Evolutionary conservation across 1,284 basidiomycete species (phyloP), one percentile per base, ranked within the genome.

Genomic region (Austroboletus novae-zelandiae): DNA sequence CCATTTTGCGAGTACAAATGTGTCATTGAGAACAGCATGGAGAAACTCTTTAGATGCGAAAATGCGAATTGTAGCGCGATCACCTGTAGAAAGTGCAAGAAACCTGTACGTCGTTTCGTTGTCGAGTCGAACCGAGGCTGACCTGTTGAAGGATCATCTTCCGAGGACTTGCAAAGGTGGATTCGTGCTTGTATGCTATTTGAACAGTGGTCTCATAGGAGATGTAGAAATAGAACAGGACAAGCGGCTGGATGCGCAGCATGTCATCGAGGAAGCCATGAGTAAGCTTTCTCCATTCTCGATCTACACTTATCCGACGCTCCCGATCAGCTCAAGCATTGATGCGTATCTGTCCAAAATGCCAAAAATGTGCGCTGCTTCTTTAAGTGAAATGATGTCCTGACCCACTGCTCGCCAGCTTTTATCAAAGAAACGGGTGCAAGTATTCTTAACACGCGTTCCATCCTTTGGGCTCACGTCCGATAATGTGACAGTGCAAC

Each of bases 261-360:
- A 94, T 70, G 66, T 77, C 0, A 76, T 95, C 34, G 92, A 94
- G 62, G 92, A 95, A 65, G 92, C 91, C 5, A 94, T 95, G 91
- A 89, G 88, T 87, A 58, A 43, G 81, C 23, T 1, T 29, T 37
- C 4, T 35, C 20, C 20, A 44, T 43, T 11, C 9, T 7, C 41
- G 48, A 20, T 47, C 4, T 44, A 17, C 18, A 31, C 29, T 31
- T 10, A 30, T 29, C 20, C 42, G 27, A 40, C n/a, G 42, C 20
- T 23, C 5, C 13, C 45, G 43, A 52, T 23, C 53, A 90, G 87
- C 89, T 32, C 76, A 78, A 44, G 91, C 92, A 2, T 72, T 94
- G 30, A 88, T 92, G 80, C 79, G 91, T 35, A 86, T 84, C 55
- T 95, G 92, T 67, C 91, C 91, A 0, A 85, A 84, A 60, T 93